Conservation (phyloP, 305 asterid species). For the Solanum aculeatissimum region DNA sequence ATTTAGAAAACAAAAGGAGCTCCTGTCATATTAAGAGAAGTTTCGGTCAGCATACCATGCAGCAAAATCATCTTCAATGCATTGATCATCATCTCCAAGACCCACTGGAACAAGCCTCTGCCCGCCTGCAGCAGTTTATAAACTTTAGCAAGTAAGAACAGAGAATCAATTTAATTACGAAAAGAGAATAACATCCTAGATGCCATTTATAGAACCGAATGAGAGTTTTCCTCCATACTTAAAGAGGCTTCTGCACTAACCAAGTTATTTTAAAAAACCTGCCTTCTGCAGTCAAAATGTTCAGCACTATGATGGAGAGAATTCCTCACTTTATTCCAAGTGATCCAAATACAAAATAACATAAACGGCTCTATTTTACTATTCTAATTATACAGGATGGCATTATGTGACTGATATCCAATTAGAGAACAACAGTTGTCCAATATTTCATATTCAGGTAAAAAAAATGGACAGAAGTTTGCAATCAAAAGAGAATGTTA, state of each 20-base stretch:
- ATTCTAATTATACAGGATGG: not conserved
- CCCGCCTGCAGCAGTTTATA: constrained; percentile 52
- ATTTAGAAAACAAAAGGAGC: not conserved
- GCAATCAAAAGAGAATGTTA: constrained; percentile 11
- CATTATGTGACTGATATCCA: not conserved
- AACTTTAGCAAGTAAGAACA: constrained; percentile 2
- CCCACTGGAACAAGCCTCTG: constrained; percentile 72
- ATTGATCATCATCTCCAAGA: constrained; percentile 95
- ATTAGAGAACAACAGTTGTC: not conserved
- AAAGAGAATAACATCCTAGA: not conserved
- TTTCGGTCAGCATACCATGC: constrained; percentile 49
- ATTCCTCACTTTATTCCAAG: not conserved
- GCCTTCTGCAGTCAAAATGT: not conserved
- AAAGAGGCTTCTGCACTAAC: not conserved
- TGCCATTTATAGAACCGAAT: not conserved
- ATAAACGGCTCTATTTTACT: not conserved
- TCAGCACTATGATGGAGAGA: not conserved
- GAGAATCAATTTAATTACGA: not conserved
- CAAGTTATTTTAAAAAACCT: not conserved
- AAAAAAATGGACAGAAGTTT: not conserved
- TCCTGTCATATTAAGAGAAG: not conserved
- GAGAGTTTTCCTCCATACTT: not conserved
- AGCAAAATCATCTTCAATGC: constrained; percentile 90
- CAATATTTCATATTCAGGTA: not conserved
- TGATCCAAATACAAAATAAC: not conserved